Base-by-base conservation (phyloP, 352 stramenopile genomes). In the Chrysophaeum taylorii region DNA sequence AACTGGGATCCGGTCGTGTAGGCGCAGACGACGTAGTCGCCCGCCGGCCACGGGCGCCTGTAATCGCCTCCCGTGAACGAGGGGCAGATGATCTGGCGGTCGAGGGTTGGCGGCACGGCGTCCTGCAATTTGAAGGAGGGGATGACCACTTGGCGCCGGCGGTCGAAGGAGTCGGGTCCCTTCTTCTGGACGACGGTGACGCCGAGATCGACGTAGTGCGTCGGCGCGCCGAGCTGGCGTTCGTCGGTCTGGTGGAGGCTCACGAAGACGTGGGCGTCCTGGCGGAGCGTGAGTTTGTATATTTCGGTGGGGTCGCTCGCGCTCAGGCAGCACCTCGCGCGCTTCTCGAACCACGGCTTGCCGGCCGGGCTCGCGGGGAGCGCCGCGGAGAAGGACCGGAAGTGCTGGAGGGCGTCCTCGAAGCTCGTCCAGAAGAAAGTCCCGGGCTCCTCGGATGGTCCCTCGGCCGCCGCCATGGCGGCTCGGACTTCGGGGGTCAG, bases 391-490 rank as follows among this genome's bases (percentile, higher is more conserved):
- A 96, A 90, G 45, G 92, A 85, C 0, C 87, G 94, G 71, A 92
- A 96, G 62, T 89, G 85, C 63, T 85, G 73, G 37, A 75, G 27
- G 36, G 54, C 94, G 0, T 87, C 88, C 31, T 89, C 82, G 69
- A 79, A 96, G 18, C 81, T 80, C 86, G 95, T 96, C 79, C 94
- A 94, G 68, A 96, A 96, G n/a, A 86, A 89, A n/a, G n/a, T n/a
- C n/a, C n/a, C n/a, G n/a, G n/a, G n/a, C n/a, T n/a, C n/a, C n/a
- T n/a, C n/a, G n/a, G n/a, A n/a, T n/a, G n/a, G n/a, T n/a, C n/a
- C n/a, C n/a, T n/a, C n/a, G n/a, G n/a, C n/a, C n/a, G n/a, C n/a
- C n/a, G n/a, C n/a, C n/a, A n/a, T n/a, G n/a, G n/a, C n/a, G n/a
- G n/a, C n/a, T n/a, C n/a, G n/a, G n/a, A n/a, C n/a, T n/a, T n/a